A percentile compares a stretch with the other conserved stretches of the same genome.
phyloP scores from a whole-genome alignment of 495 filamentous ascomycete species.

The Neurospora discreta region DNA sequence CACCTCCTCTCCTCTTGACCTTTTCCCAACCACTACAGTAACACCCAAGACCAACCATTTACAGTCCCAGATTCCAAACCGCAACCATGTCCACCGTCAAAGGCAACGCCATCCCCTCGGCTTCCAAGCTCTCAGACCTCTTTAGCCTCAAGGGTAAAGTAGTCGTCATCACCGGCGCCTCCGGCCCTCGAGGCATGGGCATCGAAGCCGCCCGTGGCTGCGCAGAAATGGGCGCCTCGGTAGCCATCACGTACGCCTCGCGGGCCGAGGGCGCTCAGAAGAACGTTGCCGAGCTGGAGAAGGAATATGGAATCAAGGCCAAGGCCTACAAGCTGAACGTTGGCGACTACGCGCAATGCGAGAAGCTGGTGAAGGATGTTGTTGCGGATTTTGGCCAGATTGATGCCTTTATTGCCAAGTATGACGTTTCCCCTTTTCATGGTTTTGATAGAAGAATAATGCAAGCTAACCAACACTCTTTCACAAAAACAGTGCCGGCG shows the following conservation, averaged over 20 bases:
- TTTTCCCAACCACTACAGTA: background rate
- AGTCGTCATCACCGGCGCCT: conserved; percentile 41
- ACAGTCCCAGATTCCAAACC: background rate
- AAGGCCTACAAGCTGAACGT: conserved; percentile 57
- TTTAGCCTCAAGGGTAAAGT: conserved; percentile 45
- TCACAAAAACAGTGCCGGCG: conserved; percentile 26
- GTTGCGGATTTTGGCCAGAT: conserved; percentile 45
- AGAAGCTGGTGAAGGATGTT: conserved; percentile 42
- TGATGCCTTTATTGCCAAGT: conserved; percentile 37
- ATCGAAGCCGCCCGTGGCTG: conserved; percentile 35
- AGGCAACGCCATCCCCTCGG: conserved; percentile 17
- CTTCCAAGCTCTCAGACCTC: conserved; percentile 26
- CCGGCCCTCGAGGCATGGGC: conserved; percentile 42
- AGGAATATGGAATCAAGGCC: conserved; percentile 44
- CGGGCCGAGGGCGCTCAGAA: conserved; percentile 44
- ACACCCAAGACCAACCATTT: background rate
- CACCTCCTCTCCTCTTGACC: background rate
- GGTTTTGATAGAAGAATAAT: no score
- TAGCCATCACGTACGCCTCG: conserved; percentile 38
- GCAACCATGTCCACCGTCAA: conserved; percentile 2
- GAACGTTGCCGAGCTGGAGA: conserved; percentile 41
- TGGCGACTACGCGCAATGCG: conserved; percentile 43
- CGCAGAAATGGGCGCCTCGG: conserved; percentile 39
- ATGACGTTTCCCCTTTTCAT: conserved; percentile 12
- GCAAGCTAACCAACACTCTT: no score